A percentile compares a stretch with the other conserved stretches of the same genome.
phyloP scores from a whole-genome alignment of 257 asterid genomes.

The Osmanthus fragrans region DNA sequence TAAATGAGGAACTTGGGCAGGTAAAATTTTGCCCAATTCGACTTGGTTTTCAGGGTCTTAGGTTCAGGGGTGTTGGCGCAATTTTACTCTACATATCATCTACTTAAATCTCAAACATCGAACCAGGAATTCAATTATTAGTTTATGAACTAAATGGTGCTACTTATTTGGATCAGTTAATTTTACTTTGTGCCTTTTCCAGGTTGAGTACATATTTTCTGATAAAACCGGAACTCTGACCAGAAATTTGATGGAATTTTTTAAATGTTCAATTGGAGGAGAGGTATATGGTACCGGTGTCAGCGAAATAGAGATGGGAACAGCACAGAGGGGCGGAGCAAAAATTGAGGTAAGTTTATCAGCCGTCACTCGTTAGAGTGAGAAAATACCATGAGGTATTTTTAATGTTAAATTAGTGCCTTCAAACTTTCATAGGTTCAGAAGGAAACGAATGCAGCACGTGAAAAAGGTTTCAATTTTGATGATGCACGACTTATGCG shows the following conservation, averaged over 20 bases:
- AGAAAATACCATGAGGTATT: slow-evolving; percentile 7
- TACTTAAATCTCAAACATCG: slow-evolving; percentile 5
- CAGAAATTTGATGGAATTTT: slow-evolving; percentile 96
- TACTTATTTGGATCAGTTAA: slow-evolving; percentile 25
- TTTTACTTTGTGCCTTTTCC: slow-evolving; percentile 28
- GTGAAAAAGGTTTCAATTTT: slow-evolving; percentile 96
- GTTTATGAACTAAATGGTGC: slow-evolving; percentile 9
- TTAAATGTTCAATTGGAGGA: slow-evolving; percentile 96
- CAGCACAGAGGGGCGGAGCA: slow-evolving; percentile 78
- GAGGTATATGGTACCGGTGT: slow-evolving; percentile 95
- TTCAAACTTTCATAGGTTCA: slow-evolving; percentile 47
- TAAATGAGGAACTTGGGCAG: slow-evolving; percentile 99
- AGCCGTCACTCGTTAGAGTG: slow-evolving; percentile 11
- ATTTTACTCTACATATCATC: not conserved
- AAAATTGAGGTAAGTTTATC: slow-evolving; percentile 62
- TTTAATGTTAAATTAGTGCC: slow-evolving; percentile 26
- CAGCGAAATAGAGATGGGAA: slow-evolving; percentile 90
- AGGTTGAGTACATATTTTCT: slow-evolving; percentile 99
- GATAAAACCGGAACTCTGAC: slow-evolving; percentile 99
- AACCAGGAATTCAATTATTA: not conserved
- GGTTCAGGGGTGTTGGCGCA: not conserved
- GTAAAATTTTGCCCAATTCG: slow-evolving; percentile 36
- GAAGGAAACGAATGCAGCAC: slow-evolving; percentile 56
- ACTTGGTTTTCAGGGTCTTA: not conserved
- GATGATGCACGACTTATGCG: slow-evolving; percentile 85